Evolutionary conservation across 208 protist genomes (phyloP), one percentile per base, ranked within the genome.

Genomic region (Crithidia thermophila): DNA sequence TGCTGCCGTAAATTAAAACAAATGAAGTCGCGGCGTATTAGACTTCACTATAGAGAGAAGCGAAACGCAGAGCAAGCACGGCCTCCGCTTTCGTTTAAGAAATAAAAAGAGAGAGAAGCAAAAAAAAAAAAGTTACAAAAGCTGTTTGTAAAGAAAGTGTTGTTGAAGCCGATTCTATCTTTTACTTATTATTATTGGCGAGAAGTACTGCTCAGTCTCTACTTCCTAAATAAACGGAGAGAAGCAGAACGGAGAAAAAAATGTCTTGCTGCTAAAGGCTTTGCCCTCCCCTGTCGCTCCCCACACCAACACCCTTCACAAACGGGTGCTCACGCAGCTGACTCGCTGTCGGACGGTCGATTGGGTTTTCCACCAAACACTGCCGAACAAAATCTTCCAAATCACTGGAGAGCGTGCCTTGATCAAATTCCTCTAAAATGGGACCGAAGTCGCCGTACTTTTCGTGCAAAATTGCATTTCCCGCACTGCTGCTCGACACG

Each of bases 251-350:
- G 18, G 51, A 62, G 34, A 75, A 36, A 31, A 3, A 33, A 10
- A 58, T 23, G 27, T 40, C 43, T 9, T 20, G 42, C 42, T 47
- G 14, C 42, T 7, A 51, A 31, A 4, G 56, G 27, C 7, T 42
- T 51, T 21, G 21, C 1, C 31, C 20, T 34, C 14, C 10, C 4
- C 33, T 27, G 25, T 30, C 16, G n/a, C 7, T 9, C 5, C 45
- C 50, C 34, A 70, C 27, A 10, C 23, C 43, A 3, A 43, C 20
- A 28, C 60, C 62, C 9, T 45, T 51, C 42, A 93, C 37, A 82
- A 95, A 93, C 2, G 90, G 72, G 56, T 93, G 80, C 21, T 59
- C 36, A 47, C 88, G 69, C 27, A 95, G 73, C 60, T 75, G 55
- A n/a, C 63, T 31, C 28, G 77, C 81, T 8, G 71, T 90, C 8